Base-by-base conservation (phyloP, 257 asterid genomes). In the Lavandula angustifolia region DNA sequence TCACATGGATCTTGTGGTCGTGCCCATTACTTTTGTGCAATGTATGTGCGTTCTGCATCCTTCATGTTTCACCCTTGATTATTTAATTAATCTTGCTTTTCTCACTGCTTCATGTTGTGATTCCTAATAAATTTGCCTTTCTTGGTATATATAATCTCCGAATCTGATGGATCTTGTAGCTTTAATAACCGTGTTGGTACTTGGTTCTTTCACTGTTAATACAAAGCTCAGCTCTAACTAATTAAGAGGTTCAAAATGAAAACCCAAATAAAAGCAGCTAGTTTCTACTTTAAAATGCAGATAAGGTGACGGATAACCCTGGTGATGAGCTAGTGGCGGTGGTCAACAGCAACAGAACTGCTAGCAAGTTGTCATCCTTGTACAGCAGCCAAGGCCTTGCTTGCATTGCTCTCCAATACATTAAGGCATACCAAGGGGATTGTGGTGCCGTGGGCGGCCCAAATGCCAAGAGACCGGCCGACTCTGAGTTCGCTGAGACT, bases 381-480 rank as follows among this genome's bases (percentile, higher is more conserved):
- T 72, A 69, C 89, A 92, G 89, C 87, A 89, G 70, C 72, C 83
- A 83, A 0, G 98, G 98, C 60, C 81, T 92, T 11, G 98, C 92
- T 0, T 92, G 98, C 76, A 67, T 92, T 37, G 96, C 98, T 16
- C 83, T 92, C 72, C 98, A 92, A 66, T 92, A 92, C 83, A 74
- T 89, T 41, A 92, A 92, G 76, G 96, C 95, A 4, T 92, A 76
- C 76, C 74, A 81, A 72, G 96, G 98, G 6, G 91, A 89, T 56
- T 92, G 98, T 40, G 64, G 76, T 3, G 83, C 71, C 0, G 92
- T 92, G 0, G 98, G 98, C 3, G 95, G 95, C 6, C 71, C 84
- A 10, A 79, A 89, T 5, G 94, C 87, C 71, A 82, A 81, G 75
- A 85, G 58, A 60, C 98, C 98, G 0, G 62, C 84, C 0, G 92